phyloP scores from a whole-genome alignment of 2,329 filamentous ascomycete genomes.

The Colletotrichum tamarilloi region DNA sequence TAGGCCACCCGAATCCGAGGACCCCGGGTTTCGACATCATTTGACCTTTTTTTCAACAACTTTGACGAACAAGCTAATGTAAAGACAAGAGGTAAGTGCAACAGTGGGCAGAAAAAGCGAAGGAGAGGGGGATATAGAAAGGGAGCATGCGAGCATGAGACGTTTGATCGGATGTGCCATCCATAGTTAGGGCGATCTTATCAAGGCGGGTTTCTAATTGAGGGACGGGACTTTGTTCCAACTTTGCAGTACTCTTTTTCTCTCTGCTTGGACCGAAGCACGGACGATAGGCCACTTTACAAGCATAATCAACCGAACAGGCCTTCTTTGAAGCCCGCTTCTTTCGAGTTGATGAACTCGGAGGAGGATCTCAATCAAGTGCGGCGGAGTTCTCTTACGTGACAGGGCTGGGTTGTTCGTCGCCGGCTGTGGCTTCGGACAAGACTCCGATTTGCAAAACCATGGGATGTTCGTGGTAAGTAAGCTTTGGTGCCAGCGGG shows the following conservation, averaged over 20 bases:
- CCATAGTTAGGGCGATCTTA: conserved; percentile 15
- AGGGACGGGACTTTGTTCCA: neutral
- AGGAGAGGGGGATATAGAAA: neutral
- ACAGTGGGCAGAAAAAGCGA: neutral
- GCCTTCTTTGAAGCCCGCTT: neutral
- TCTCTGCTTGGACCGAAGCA: conserved; percentile 26
- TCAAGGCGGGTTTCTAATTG: conserved; percentile 17
- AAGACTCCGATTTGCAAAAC: neutral
- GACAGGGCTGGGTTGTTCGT: neutral
- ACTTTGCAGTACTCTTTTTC: no score
- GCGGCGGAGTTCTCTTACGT: no score
- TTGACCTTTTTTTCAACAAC: neutral
- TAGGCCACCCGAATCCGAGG: neutral
- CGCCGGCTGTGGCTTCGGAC: neutral
- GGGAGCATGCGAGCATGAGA: conserved; percentile 10
- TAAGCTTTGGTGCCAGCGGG: neutral
- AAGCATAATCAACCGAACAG: neutral
- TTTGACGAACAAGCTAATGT: neutral
- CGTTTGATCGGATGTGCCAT: conserved; percentile 34
- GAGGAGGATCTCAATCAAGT: neutral
- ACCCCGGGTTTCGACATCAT: no score
- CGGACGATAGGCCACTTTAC: conserved; percentile 13
- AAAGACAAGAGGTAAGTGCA: neutral
- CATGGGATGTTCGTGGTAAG: neutral
- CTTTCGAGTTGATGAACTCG: neutral